Evolutionary conservation across 2,329 filamentous ascomycete species (phyloP).

Genomic region (Byssoonygena ceratinophila): DNA sequence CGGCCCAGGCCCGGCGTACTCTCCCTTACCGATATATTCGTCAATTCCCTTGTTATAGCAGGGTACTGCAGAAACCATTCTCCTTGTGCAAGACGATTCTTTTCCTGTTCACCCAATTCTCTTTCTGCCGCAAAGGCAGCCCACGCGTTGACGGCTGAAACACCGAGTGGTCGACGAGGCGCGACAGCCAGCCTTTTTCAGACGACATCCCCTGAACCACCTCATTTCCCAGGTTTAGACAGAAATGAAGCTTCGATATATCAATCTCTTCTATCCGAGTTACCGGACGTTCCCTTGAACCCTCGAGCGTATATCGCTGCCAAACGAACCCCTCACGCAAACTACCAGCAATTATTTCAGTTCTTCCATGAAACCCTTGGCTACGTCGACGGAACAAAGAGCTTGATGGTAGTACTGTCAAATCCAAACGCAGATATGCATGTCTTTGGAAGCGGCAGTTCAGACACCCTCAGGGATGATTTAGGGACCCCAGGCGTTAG

Average conservation of each 20-base stretch:
- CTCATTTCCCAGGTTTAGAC: neutral
- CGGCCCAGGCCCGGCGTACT: conserved; percentile 18
- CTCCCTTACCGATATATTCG: conserved; percentile 43
- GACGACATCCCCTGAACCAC: neutral
- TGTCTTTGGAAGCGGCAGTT: conserved; percentile 1
- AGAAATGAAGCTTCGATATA: conserved; percentile 3
- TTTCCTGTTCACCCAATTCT: conserved; percentile 21
- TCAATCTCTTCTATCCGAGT: neutral
- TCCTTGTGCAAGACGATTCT: conserved; percentile 24
- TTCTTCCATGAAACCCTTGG: conserved; percentile 16
- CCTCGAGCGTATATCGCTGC: neutral
- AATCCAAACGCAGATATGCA: conserved; percentile 17
- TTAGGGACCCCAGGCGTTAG: conserved; percentile 30
- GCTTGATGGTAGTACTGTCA: conserved; percentile 16
- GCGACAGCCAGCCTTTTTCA: neutral
- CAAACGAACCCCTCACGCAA: neutral
- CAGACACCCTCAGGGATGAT: conserved; percentile 15
- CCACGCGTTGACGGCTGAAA: neutral
- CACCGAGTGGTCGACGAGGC: neutral
- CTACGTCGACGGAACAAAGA: conserved; percentile 15
- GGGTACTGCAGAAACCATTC: conserved; percentile 43
- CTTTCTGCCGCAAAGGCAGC: conserved; percentile 13
- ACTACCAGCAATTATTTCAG: conserved; percentile 9
- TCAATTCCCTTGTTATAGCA: conserved; percentile 44
- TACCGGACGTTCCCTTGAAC: conserved; percentile 1